phyloP scores from a whole-genome alignment of 2,329 filamentous ascomycete species.

The Cryoendolithus antarcticus region DNA sequence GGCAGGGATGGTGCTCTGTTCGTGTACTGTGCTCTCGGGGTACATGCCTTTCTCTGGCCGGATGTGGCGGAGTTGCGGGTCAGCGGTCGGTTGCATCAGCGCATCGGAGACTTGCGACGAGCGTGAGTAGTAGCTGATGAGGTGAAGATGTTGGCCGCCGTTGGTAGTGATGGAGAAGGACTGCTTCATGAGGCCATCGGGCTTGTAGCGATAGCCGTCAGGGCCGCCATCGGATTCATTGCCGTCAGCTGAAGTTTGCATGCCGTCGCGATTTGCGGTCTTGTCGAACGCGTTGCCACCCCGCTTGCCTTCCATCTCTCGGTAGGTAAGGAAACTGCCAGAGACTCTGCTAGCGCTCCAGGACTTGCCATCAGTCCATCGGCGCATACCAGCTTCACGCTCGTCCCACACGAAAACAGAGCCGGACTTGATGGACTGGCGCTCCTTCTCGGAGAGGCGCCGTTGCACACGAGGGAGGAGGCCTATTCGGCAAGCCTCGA shows the following conservation, averaged over 20 bases:
- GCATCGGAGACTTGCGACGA: constrained; percentile 60
- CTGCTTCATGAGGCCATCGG: constrained; percentile 96
- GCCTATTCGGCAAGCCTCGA: constrained; percentile 87
- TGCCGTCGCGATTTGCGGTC: constrained; percentile 57
- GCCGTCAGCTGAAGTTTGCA: constrained; percentile 53
- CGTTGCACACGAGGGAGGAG: constrained; percentile 83
- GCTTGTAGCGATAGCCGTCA: constrained; percentile 88
- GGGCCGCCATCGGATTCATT: constrained; percentile 66
- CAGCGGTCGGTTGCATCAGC: constrained; percentile 68
- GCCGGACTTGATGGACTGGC: constrained; percentile 87
- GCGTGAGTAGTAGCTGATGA: constrained; percentile 92
- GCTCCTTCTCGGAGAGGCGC: constrained; percentile 88
- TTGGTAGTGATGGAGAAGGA: constrained; percentile 98
- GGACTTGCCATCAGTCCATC: constrained; percentile 98
- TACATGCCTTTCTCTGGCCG: constrained; percentile 89
- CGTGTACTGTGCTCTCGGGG: constrained; percentile 85
- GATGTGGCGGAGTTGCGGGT: constrained; percentile 68
- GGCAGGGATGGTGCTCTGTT: constrained; percentile 66
- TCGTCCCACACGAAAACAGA: constrained; percentile 99
- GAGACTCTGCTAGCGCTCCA: constrained; percentile 97
- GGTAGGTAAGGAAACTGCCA: constrained; percentile 90
- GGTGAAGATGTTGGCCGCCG: constrained; percentile 76
- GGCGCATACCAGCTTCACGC: constrained; percentile 89
- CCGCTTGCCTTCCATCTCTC: constrained; percentile 97
- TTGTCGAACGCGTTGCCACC: constrained; percentile 53